A percentile compares a stretch with the other conserved stretches of the same genome.
Conservation (phyloP, 2,329 filamentous ascomycete genomes). For the Dactylella cylindrospora region DNA sequence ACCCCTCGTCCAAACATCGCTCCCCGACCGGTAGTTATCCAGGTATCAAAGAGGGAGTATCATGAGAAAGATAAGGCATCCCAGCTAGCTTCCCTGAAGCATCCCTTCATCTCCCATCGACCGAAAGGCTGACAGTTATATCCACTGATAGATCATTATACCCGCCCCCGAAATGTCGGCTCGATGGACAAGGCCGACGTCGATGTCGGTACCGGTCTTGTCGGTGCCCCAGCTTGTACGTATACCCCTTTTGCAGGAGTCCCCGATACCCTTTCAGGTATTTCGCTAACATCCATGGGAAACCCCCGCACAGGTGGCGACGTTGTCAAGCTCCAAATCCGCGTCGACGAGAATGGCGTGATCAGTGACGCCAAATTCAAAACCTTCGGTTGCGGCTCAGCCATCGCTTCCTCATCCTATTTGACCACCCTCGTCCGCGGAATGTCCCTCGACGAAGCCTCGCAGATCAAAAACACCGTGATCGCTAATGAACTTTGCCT, state of each 20-base stretch:
- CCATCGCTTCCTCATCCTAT: conserved; percentile 93
- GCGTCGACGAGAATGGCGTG: conserved; percentile 82
- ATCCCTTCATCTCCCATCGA: background rate
- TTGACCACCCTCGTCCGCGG: conserved; percentile 91
- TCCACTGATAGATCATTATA: conserved; percentile 74
- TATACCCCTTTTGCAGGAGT: background rate
- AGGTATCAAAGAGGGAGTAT: conserved; percentile 44
- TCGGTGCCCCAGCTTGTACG: conserved; percentile 71
- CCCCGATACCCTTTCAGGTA: background rate
- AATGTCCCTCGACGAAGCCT: conserved; percentile 93
- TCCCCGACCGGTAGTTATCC: conserved; percentile 20
- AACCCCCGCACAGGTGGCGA: conserved; percentile 60
- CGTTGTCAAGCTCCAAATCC: conserved; percentile 92
- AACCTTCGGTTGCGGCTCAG: conserved; percentile 91
- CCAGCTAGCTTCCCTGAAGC: background rate
- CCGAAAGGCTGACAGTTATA: conserved; percentile 37
- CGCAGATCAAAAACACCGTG: conserved; percentile 91
- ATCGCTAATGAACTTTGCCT: conserved; percentile 94
- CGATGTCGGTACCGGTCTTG: conserved; percentile 87
- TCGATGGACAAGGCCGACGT: conserved; percentile 75
- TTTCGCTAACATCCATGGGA: conserved; percentile 8
- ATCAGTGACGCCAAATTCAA: conserved; percentile 97
- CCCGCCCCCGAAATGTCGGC: conserved; percentile 74
- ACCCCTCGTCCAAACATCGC: conserved; percentile 30
- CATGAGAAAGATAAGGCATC: conserved; percentile 50